Base-by-base conservation (phyloP, 164 flowering plant species). In the Tinospora cordifolia region DNA sequence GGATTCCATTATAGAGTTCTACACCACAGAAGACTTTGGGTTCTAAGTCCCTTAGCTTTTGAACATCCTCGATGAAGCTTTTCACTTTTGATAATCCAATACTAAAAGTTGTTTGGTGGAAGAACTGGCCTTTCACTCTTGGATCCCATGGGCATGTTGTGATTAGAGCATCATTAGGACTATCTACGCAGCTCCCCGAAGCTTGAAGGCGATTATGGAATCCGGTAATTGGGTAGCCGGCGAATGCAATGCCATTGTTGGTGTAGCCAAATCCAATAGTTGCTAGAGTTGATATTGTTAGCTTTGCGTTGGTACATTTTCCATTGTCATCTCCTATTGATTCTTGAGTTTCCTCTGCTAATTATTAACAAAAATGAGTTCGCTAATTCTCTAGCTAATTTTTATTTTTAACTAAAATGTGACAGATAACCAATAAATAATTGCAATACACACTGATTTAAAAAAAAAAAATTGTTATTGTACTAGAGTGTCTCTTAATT, bases 71-170 rank as follows among this genome's bases (percentile, higher is more conserved):
- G 12, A 91, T 84, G 86, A 91, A 89, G 74, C 41, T 71, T 49
- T 79, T 82, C 1, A 76, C 89, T 5, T 73, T 69, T 14, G 94
- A 79, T 21, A 91, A 59, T 10, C 74, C 74, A 13, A 89, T 75
- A 71, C 81, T 87, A 54, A 90, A 66, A 3, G 93, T 75, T 0
- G 91, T 83, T 75, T 87, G 94, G 75, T 84, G 86, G 58, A 80
- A 88, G 71, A 85, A 91, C 68, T 74, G 72, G 1, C 90, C 87
- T 60, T 85, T 84, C 0, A 86, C 71, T 38, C 88, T 72, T 4
- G 82, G 79, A 66, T 89, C 97, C 97, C 94, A 91, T 11, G 91
- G 74, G 62, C 97, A 91, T 0, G 85, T 79, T 0, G 89, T 80
- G 74, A 80, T 64, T 24, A 21, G 25, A 13, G 27, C 9, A 41